Conservation (phyloP, 164 flowering plant genomes). For the Chloranthus sessilifolius region DNA sequence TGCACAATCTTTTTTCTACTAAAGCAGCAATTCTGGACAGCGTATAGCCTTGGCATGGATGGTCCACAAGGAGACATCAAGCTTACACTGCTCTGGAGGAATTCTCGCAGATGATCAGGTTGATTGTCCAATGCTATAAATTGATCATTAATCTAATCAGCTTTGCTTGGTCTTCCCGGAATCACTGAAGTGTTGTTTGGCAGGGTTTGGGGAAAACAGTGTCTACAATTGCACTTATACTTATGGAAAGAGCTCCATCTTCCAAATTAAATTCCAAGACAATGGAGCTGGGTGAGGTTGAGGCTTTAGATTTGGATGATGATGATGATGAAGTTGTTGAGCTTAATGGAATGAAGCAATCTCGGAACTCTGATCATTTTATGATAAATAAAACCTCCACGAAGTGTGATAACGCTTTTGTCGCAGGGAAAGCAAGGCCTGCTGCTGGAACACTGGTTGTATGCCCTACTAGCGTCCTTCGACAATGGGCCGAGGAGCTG, state of each 20-base stretch:
- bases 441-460: constrained; percentile 92
- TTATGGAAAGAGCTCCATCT: constrained; percentile 73
- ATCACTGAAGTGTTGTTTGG: constrained; percentile 6
- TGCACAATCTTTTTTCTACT: constrained; percentile 1
- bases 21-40: constrained; percentile 36
- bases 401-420: constrained; percentile 14
- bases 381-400: constrained; percentile 7
- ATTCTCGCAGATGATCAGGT: constrained; percentile 99
- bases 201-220: constrained; percentile 94
- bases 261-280: constrained; percentile 16
- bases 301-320: constrained; percentile 66
- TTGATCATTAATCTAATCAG: background rate
- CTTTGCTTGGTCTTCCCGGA: background rate
- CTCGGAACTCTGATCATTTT: constrained; percentile 12
- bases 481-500: constrained; percentile 92
- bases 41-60: constrained; percentile 92
- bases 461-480: constrained; percentile 94
- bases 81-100: constrained; percentile 70
- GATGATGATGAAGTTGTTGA: constrained; percentile 43
- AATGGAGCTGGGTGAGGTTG: constrained; percentile 25
- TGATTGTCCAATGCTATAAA: background rate
- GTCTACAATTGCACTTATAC: constrained; percentile 87
- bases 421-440: constrained; percentile 55
- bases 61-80: constrained; percentile 73
- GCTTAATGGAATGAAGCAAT: constrained; percentile 20